A percentile compares a stretch with the other conserved stretches of the same genome.
These are phyloP conservation scores for Tuber microsphaerosporum DNA, from an alignment of 495 filamentous ascomycete genomes.

Conservation along the genomic window DNA sequence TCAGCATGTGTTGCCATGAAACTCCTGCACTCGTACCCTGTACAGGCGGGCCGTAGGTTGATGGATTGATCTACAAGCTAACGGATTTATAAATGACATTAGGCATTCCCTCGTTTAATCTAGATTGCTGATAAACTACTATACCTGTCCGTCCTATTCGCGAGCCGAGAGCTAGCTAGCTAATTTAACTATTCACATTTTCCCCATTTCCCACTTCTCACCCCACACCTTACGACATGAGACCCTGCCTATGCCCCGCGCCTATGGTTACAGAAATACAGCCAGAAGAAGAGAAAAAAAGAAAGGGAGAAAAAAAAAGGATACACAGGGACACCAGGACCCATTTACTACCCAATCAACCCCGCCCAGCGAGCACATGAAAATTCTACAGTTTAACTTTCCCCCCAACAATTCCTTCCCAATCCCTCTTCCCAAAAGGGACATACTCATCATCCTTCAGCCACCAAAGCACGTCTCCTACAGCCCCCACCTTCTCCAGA, in stretches of 20 bases:
- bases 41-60: not conserved
- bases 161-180: not conserved
- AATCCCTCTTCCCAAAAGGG: slow-evolving; percentile 58
- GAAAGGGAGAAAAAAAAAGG: slow-evolving; percentile 17
- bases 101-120: not conserved
- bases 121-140: not conserved
- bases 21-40: not conserved
- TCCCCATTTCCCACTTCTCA: not conserved
- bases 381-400: slow-evolving; percentile 58
- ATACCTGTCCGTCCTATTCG: not conserved
- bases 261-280: not conserved
- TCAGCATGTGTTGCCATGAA: too few relatives aligned
- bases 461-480: slow-evolving; percentile 62
- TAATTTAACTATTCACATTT: not conserved
- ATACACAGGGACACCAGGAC: slow-evolving; percentile 36
- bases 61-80: not conserved
- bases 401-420: slow-evolving; percentile 60
- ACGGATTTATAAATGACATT: not conserved
- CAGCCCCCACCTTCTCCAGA: slow-evolving; percentile 48
- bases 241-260: not conserved
- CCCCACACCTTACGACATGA: not conserved
- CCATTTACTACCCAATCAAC: slow-evolving; percentile 5
- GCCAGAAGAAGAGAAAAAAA: slow-evolving; percentile 4
- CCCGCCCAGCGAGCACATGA: not conserved
- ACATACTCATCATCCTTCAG: slow-evolving; percentile 59